These are phyloP conservation scores for Colletotrichum tropicicola DNA, from an alignment of 2,329 filamentous ascomycete genomes.

Conservation along the genomic window DNA sequence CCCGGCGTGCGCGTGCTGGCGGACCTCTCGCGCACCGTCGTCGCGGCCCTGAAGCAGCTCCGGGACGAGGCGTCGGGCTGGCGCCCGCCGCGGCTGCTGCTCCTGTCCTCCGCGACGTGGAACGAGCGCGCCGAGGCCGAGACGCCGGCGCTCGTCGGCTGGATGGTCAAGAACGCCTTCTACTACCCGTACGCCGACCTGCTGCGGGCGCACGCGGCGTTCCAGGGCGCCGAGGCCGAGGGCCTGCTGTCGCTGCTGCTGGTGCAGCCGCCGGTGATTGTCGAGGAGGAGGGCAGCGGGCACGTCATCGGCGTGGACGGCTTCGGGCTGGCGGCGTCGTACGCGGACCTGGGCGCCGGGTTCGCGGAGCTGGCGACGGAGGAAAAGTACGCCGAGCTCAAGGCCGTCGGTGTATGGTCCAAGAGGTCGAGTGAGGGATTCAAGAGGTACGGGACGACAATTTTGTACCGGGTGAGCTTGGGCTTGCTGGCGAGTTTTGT, in stretches of 20 bases:
- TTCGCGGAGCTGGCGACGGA: conserved; percentile 16
- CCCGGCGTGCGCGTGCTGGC: conserved; percentile 2
- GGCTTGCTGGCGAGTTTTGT: conserved; percentile 18
- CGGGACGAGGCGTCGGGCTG: not conserved
- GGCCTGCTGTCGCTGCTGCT: not conserved
- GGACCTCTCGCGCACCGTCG: conserved; percentile 1
- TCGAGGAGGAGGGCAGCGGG: conserved; percentile 19
- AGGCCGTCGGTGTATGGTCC: conserved; percentile 3
- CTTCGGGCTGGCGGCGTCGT: not conserved
- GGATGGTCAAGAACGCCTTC: conserved; percentile 13
- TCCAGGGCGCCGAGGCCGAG: not conserved
- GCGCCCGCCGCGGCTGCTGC: not conserved
- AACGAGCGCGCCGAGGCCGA: not conserved
- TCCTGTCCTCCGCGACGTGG: conserved; percentile 20
- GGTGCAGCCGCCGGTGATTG: conserved; percentile 18
- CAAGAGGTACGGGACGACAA: not conserved
- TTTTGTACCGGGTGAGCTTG: not conserved
- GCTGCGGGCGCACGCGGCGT: not conserved
- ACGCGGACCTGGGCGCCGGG: conserved; percentile 14
- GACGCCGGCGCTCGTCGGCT: not conserved
- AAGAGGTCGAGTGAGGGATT: not conserved
- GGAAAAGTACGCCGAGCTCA: not conserved
- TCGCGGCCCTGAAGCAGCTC: conserved; percentile 3
- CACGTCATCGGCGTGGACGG: conserved; percentile 2
- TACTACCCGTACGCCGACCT: conserved; percentile 25